Percentiles rank a stretch among this genome's conserved stretches.
Evolutionary conservation across 306 rosid species (phyloP).

Genomic region (Hippophae gyantsensis): DNA sequence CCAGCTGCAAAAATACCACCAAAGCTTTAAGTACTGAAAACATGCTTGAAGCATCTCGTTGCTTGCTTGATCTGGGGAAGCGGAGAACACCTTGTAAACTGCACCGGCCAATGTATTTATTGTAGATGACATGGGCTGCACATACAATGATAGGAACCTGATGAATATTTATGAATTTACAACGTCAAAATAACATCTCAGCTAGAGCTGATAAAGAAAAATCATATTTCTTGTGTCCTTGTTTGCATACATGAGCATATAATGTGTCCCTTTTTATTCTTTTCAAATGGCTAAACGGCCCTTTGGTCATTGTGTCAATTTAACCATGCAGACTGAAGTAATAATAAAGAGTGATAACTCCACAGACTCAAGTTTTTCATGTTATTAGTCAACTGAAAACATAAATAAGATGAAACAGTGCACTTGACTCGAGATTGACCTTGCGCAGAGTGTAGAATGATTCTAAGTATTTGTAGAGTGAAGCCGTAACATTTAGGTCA

Average conservation of each 20-base stretch:
- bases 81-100: constrained; percentile 38
- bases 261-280: no score
- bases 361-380: no score
- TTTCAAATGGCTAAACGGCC: no score
- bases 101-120: constrained; percentile 56
- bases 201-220: no score
- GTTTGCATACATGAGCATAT: no score
- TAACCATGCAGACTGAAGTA: no score
- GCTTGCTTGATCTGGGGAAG: constrained; percentile 38
- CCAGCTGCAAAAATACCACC: constrained; percentile 42
- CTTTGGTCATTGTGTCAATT: no score
- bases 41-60: constrained; percentile 46
- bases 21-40: constrained; percentile 44
- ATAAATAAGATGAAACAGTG: not conserved
- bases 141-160: constrained; percentile 3
- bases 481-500: constrained; percentile 31
- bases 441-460: constrained; percentile 47
- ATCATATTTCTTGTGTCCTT: no score
- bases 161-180: not conserved
- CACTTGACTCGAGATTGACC: constrained; percentile 18
- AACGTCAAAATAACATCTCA: no score
- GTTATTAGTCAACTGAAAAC: not conserved
- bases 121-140: constrained; percentile 52
- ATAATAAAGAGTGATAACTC: no score
- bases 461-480: constrained; percentile 38